A percentile compares a stretch with the other conserved stretches of the same genome.
Evolutionary conservation across 139 green algal species (phyloP).

Genomic region (Ettlia oleoabundans): DNA sequence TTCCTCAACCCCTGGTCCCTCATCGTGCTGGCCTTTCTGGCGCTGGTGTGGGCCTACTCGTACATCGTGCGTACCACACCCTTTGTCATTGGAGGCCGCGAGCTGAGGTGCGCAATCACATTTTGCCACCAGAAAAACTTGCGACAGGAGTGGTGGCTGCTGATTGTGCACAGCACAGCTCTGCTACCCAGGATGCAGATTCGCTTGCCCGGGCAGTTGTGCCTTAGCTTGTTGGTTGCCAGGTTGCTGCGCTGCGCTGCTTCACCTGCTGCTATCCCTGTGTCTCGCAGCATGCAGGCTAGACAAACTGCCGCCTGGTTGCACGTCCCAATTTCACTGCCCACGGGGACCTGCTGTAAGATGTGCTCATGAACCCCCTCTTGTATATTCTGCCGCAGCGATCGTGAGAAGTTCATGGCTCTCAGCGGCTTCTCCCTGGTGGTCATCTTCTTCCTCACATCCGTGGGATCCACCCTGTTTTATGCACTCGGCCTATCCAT

Average conservation of each 20-base stretch:
- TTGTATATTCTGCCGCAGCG: constrained; percentile 50
- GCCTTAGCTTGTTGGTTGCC: no score
- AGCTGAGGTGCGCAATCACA: constrained; percentile 68
- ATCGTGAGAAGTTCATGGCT: constrained; percentile 86
- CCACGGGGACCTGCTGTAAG: no score
- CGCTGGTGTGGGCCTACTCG: constrained; percentile 84
- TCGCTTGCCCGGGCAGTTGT: no score
- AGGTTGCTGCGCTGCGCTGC: no score
- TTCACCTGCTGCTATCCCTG: no score
- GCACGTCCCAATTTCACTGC: no score
- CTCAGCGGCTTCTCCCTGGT: constrained; percentile 80
- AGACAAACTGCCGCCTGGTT: no score
- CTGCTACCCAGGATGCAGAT: no score
- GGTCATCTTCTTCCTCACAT: constrained; percentile 93
- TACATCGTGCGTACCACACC: constrained; percentile 80
- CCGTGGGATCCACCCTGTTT: constrained; percentile 88
- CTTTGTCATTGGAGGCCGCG: constrained; percentile 78
- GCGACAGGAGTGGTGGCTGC: no score
- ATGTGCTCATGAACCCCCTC: neutral
- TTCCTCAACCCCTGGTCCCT: constrained; percentile 49
- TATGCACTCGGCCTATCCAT: constrained; percentile 76
- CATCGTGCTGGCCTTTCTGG: constrained; percentile 74
- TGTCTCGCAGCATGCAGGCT: no score
- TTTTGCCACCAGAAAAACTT: no score
- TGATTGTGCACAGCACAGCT: no score